These are phyloP conservation scores for Chaetomium sp. DNA, from an alignment of 2,329 filamentous ascomycete genomes.

Conservation along the genomic window DNA sequence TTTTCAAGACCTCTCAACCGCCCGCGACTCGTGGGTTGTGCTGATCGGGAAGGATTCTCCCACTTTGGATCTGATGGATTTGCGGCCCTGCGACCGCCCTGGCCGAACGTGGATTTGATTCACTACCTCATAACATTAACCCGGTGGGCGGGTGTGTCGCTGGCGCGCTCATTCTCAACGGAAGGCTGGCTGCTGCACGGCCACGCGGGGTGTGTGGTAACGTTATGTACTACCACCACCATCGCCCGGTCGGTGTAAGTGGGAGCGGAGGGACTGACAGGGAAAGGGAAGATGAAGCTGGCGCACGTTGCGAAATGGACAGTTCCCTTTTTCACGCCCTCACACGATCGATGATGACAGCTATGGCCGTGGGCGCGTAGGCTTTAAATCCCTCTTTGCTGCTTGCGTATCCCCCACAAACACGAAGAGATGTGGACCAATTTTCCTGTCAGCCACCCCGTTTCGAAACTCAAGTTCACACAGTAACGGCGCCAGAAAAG, in stretches of 20 bases:
- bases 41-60: not conserved
- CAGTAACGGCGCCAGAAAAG: constrained; percentile 9
- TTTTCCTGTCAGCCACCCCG: constrained; percentile 12
- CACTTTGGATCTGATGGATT: constrained; percentile 1
- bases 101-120: not conserved
- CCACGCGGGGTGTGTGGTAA: not conserved
- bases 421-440: not conserved
- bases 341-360: no score
- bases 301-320: no score
- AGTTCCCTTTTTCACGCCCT: no score
- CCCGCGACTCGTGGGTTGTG: not conserved
- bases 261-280: not conserved
- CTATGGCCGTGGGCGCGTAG: not conserved
- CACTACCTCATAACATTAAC: not conserved
- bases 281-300: no score
- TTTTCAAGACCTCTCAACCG: not conserved
- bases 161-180: no score
- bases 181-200: no score
- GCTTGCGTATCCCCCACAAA: not conserved
- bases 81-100: not conserved
- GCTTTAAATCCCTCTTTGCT: not conserved
- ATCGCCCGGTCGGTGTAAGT: not conserved
- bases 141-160: not conserved
- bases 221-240: not conserved
- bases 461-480: constrained; percentile 10